phyloP scores from a whole-genome alignment of 2,329 filamentous ascomycete genomes.

The Paraphaeosphaeria minitans region DNA sequence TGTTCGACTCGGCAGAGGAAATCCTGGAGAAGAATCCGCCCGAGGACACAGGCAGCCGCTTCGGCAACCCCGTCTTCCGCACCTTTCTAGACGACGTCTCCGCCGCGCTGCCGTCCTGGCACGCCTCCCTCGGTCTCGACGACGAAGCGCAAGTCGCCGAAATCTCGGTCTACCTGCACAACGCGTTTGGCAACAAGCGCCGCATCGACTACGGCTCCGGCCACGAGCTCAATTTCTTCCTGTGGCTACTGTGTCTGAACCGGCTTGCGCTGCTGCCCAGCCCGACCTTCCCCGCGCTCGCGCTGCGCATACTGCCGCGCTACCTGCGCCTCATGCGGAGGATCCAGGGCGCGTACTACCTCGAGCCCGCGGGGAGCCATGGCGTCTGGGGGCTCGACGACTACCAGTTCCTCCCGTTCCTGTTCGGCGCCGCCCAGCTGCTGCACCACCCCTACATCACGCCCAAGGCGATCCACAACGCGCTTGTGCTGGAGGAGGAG shows the following conservation, averaged over 20 bases:
- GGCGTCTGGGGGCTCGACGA: slow-evolving; percentile 60
- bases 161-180: slow-evolving; percentile 76
- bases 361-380: slow-evolving; percentile 72
- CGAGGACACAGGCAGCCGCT: slow-evolving; percentile 86
- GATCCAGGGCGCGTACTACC: slow-evolving; percentile 90
- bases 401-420: slow-evolving; percentile 60
- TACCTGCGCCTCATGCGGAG: slow-evolving; percentile 88
- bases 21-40: slow-evolving; percentile 75
- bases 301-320: slow-evolving; percentile 77
- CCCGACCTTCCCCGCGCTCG: slow-evolving; percentile 73
- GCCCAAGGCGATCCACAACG: slow-evolving; percentile 75
- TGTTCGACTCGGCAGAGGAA: slow-evolving; percentile 72
- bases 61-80: slow-evolving; percentile 92
- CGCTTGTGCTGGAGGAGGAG: slow-evolving; percentile 85
- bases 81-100: slow-evolving; percentile 73
- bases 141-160: slow-evolving; percentile 66
- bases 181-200: slow-evolving; percentile 83
- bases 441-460: slow-evolving; percentile 69
- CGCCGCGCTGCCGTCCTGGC: slow-evolving; percentile 62
- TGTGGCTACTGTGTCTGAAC: slow-evolving; percentile 95
- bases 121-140: slow-evolving; percentile 62
- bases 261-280: slow-evolving; percentile 70
- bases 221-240: slow-evolving; percentile 95
- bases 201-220: slow-evolving; percentile 93
- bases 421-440: slow-evolving; percentile 56